Conservation (phyloP, 2,329 filamentous ascomycete species). For the Aspergillus neotritici region DNA sequence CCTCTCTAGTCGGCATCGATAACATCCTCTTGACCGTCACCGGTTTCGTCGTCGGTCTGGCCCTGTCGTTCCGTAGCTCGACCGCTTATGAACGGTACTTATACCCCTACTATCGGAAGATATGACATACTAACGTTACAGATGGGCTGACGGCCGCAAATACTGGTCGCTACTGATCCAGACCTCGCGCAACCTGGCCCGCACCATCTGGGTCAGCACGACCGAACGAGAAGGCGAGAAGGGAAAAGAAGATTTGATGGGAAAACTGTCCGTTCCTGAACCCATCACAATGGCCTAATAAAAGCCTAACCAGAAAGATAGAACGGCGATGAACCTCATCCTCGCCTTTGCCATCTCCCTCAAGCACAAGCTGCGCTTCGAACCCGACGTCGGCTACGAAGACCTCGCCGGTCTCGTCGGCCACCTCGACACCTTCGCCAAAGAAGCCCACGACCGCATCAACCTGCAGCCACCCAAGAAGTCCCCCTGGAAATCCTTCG, state of each 20-base stretch:
- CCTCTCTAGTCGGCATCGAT: slow-evolving; percentile 49
- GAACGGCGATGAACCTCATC: slow-evolving; percentile 67
- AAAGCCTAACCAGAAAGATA: slow-evolving; percentile 13
- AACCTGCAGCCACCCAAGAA: slow-evolving; percentile 37
- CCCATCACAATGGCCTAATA: not conserved
- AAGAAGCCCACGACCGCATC: slow-evolving; percentile 46
- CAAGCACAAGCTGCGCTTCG: slow-evolving; percentile 78
- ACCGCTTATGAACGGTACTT: slow-evolving; percentile 66
- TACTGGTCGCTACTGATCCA: slow-evolving; percentile 57
- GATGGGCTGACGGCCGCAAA: slow-evolving; percentile 58
- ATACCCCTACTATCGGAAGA: not conserved
- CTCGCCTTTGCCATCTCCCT: slow-evolving; percentile 70
- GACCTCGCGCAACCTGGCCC: slow-evolving; percentile 53
- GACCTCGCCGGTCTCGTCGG: slow-evolving; percentile 65
- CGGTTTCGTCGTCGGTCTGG: slow-evolving; percentile 74
- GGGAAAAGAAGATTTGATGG: slow-evolving; percentile 62
- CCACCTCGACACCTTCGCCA: slow-evolving; percentile 71
- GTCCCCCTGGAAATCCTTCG: slow-evolving; percentile 57
- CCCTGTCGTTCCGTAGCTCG: slow-evolving; percentile 70
- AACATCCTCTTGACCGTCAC: slow-evolving; percentile 68
- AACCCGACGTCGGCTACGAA: slow-evolving; percentile 71
- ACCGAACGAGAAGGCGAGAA: slow-evolving; percentile 53
- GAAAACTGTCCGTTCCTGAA: slow-evolving; percentile 50
- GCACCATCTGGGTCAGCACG: slow-evolving; percentile 77
- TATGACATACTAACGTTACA: slow-evolving; percentile 3